Evolutionary conservation across 116 monocot species (phyloP).

Genomic region (Thalassia testudinum): DNA sequence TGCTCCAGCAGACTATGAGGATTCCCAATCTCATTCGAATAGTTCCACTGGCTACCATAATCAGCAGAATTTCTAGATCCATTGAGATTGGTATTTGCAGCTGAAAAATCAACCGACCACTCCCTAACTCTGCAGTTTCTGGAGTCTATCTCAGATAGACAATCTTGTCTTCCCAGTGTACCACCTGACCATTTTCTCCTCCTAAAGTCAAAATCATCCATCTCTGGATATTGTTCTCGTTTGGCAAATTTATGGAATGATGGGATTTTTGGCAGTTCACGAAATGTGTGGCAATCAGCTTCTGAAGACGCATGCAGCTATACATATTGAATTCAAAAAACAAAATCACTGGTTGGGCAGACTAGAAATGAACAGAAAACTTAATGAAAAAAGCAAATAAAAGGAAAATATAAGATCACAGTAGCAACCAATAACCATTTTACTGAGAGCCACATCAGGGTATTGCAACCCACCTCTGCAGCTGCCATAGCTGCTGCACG

Average conservation of each 20-base stretch:
- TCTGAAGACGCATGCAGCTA: conserved; percentile 87
- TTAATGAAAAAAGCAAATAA: too few species aligned
- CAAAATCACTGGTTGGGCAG: not conserved
- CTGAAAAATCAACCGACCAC: conserved; percentile 69
- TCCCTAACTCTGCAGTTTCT: conserved; percentile 69
- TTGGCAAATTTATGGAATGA: conserved; percentile 95
- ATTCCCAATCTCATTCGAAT: conserved; percentile 39
- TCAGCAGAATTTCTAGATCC: conserved; percentile 41
- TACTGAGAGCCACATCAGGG: too few species aligned
- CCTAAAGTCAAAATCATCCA: conserved; percentile 58
- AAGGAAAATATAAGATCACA: too few species aligned
- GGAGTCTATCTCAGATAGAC: conserved; percentile 85
- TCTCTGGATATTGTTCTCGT: conserved; percentile 48
- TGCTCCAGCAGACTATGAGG: conserved; percentile 40
- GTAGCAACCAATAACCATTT: too few species aligned
- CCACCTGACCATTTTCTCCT: conserved; percentile 37
- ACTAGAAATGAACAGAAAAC: not conserved
- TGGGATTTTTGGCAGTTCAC: conserved; percentile 94
- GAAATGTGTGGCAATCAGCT: conserved; percentile 31
- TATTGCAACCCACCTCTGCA: conserved; percentile 47
- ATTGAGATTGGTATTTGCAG: conserved; percentile 27
- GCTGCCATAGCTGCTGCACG: conserved; percentile 80
- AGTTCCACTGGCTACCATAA: conserved; percentile 21
- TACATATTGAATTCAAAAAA: conserved; percentile 9
- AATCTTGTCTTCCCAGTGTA: conserved; percentile 47